These are phyloP conservation scores for Hansenula anomala DNA, from an alignment of 1,139 yeast species.

Conservation along the genomic window DNA sequence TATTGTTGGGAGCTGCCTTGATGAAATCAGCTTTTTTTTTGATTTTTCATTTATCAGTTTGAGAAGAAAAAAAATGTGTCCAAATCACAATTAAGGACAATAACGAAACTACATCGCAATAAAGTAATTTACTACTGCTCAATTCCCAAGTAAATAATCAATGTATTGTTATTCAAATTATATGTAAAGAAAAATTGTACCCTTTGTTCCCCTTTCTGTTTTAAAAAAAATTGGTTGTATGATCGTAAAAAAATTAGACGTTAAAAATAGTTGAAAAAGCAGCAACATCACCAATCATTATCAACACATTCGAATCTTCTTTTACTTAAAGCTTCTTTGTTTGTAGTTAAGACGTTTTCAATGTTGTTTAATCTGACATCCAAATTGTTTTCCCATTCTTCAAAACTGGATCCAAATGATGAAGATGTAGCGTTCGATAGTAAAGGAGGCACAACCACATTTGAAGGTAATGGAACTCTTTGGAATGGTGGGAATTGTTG, in stretches of 20 bases:
- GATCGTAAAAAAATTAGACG: not conserved
- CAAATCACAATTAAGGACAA: not conserved
- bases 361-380: constrained; percentile 36
- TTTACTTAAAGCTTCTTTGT: constrained; percentile 29
- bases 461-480: constrained; percentile 53
- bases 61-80: not conserved
- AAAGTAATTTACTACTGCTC: constrained; percentile 2
- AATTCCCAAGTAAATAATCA: too few species aligned
- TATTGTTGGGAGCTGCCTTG: too few species aligned
- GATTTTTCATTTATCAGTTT: not conserved
- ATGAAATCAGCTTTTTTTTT: too few species aligned
- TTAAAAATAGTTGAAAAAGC: too few species aligned
- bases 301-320: constrained; percentile 38
- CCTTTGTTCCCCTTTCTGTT: too few species aligned
- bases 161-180: too few species aligned
- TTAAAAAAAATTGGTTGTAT: too few species aligned
- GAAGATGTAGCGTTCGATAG: constrained; percentile 16
- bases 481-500: constrained; percentile 12
- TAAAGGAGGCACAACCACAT: constrained; percentile 25
- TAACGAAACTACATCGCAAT: not conserved
- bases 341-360: constrained; percentile 25
- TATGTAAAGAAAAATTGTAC: too few species aligned
- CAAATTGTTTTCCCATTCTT: constrained; percentile 44
- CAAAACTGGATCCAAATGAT: constrained; percentile 35
- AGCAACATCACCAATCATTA: constrained; percentile 19